Conservation (phyloP, 2,329 filamentous ascomycete genomes). For the Biscogniauxia sp. region DNA sequence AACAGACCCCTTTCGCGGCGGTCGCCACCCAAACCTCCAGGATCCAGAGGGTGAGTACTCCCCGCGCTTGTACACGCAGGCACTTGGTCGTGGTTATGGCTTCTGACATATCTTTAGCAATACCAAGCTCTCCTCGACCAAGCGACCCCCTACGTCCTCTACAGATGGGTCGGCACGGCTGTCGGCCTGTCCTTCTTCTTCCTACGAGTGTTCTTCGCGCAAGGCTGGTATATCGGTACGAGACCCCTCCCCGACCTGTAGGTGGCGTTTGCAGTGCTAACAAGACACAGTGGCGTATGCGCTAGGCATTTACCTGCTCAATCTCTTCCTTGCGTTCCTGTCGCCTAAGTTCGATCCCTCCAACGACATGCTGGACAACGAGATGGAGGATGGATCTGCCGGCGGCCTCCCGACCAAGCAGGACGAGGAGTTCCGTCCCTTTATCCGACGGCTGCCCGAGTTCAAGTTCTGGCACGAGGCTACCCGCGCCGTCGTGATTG, state of each 20-base stretch:
- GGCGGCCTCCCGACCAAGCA: conserved; percentile 87
- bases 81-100: background rate
- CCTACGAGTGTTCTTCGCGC: conserved; percentile 81
- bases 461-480: conserved; percentile 99
- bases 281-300: conserved; percentile 80
- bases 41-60: conserved; percentile 62
- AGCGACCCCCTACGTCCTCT: conserved; percentile 83
- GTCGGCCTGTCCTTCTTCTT: conserved; percentile 77
- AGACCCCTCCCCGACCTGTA: conserved; percentile 3
- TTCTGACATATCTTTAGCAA: conserved; percentile 53
- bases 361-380: conserved; percentile 84
- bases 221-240: conserved; percentile 98
- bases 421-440: conserved; percentile 96
- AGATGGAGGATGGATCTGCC: conserved; percentile 88
- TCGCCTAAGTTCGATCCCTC: conserved; percentile 98
- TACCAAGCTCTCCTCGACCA: conserved; percentile 95
- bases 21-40: conserved; percentile 82
- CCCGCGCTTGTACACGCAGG: background rate
- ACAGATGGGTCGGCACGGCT: conserved; percentile 87
- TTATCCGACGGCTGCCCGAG: conserved; percentile 92
- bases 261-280: conserved; percentile 11
- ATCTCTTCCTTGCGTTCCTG: conserved; percentile 97
- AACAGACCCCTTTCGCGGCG: conserved; percentile 87
- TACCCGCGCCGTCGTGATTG: conserved; percentile 79
- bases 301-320: conserved; percentile 96